Base-by-base conservation (phyloP, 352 stramenopile species). In the Phytophthora hybrid region DNA sequence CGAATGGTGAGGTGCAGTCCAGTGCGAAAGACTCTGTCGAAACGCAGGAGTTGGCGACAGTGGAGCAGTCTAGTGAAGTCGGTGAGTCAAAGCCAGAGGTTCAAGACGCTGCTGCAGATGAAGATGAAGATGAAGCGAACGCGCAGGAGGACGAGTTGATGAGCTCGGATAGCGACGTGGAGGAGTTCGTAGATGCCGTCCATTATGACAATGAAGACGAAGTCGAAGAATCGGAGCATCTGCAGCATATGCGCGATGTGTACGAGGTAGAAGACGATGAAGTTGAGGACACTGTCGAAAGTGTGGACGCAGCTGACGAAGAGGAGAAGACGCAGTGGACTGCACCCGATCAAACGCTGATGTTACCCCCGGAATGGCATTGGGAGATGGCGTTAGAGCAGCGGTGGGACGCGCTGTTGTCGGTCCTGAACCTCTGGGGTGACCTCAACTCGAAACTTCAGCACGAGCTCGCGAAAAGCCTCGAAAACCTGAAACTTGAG, bases 211-310 rank as follows among this genome's bases (percentile, higher is more conserved):
- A 81, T 59, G 79, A 81, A 49, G 88, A 93, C 44, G 88, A 95
- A 78, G 78, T 87, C 2, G 84, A 94, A 34, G 89, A 96, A 49
- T 93, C 85, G 0, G 92, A 95, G 19, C 86, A 94, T 59, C 61
- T 95, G 21, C 89, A 97, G 57, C 90, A 97, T 73, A 68, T 97
- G 16, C 84, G 87, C 3, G 92, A 97, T 34, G 83, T 97, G 51
- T 88, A 89, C 46, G 85, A 93, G 58, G 66, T 93, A 39, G 72
- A 83, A n/a, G 76, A 88, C 13, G 68, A 73, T 16, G 77, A 90
- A 21, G 44, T 73, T 16, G 63, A 66, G 5, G 77, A 73, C 1
- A 32, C 11, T 1, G 34, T 64, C n/a, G 59, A 77, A 7, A 59
- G n/a, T 4, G 60, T 81, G 1, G 77, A 77, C 5, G 71, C 81